Evolutionary conservation across 2,329 filamentous ascomycete genomes (phyloP).

Genomic region (Neofusicoccum kwambonambiense): DNA sequence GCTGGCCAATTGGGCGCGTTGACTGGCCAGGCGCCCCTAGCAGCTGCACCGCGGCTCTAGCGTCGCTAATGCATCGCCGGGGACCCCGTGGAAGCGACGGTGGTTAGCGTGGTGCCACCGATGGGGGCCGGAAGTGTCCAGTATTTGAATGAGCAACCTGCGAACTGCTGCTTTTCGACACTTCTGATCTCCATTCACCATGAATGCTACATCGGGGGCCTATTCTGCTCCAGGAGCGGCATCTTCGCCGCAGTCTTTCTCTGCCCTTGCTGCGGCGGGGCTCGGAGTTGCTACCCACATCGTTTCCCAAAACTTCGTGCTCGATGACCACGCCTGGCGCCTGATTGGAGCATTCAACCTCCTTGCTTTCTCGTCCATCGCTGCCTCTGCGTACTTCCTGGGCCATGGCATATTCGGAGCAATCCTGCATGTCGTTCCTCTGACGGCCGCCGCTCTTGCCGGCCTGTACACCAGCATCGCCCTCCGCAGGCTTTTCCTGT

Average conservation of each 20-base stretch:
- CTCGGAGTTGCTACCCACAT: neutral
- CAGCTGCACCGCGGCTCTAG: too few species aligned
- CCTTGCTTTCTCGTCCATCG: neutral
- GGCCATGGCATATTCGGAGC: neutral
- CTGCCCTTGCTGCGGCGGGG: neutral
- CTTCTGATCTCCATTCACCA: neutral
- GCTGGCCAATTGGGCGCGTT: too few species aligned
- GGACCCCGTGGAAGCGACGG: too few species aligned
- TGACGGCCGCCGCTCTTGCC: neutral
- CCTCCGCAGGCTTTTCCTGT: slow-evolving; percentile 42
- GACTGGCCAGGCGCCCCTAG: too few species aligned
- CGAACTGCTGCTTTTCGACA: too few species aligned
- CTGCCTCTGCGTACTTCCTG: neutral
- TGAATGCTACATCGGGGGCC: neutral
- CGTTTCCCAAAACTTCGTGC: neutral
- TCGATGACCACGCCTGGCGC: slow-evolving; percentile 2
- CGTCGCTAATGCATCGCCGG: too few species aligned
- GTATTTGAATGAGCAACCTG: neutral
- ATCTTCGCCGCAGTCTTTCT: neutral
- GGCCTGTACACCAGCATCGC: slow-evolving; percentile 33
- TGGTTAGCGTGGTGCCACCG: too few species aligned
- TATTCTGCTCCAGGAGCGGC: neutral
- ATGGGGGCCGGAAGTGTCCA: neutral
- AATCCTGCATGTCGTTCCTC: neutral
- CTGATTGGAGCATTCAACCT: neutral